Base-by-base conservation (phyloP, 2,329 filamentous ascomycete species). In the Helminthosporium solani region DNA sequence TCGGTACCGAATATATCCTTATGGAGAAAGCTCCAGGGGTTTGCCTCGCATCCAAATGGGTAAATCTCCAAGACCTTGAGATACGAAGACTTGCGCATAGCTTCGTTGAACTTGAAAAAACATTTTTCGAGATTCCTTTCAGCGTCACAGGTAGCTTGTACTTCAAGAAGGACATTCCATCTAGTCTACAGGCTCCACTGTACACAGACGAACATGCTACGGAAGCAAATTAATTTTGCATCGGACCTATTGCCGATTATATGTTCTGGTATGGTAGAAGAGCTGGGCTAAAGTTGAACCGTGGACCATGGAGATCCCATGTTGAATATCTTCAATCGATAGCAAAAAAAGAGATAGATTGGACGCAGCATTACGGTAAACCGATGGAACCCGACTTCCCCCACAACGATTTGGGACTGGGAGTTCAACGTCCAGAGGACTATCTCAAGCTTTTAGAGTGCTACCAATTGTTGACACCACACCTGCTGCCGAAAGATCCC, bases 1-100 rank as follows among this genome's bases (percentile, higher is more conserved):
- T 70, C 27, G 60, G 67, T 3, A 53, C 60, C 6, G 68, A 71
- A 56, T 72, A 70, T 39, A 58, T 73, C 30, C 44, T 72, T 2
- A 53, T 71, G 39, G 66, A 68, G 47, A 64, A 60, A 30, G 41
- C 67, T 8, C 19, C 54, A 8, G 70, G 70, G 4, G 43, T 38
- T 11, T 51, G 49, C n/a, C 44, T 69, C 16, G 57, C 57, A 25
- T 53, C 55, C 16, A 49, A 40, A 39, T 68, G 66, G 66, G 58
- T 56, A 20, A 7, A 40, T 37, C 45, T 61, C 7, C 18, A 44
- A 40, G 46, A 53, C 15, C 8, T 50, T 18, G 46, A 56, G 34
- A 50, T 53, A 8, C 21, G 21, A 42, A 51, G 40, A 27, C 45
- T 64, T 37, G 40, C 56, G 8, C 38, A 36, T 15, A 56, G 54